These are phyloP conservation scores for Pseudocercospora crystallina DNA, from an alignment of 2,329 filamentous ascomycete species.

Conservation along the genomic window DNA sequence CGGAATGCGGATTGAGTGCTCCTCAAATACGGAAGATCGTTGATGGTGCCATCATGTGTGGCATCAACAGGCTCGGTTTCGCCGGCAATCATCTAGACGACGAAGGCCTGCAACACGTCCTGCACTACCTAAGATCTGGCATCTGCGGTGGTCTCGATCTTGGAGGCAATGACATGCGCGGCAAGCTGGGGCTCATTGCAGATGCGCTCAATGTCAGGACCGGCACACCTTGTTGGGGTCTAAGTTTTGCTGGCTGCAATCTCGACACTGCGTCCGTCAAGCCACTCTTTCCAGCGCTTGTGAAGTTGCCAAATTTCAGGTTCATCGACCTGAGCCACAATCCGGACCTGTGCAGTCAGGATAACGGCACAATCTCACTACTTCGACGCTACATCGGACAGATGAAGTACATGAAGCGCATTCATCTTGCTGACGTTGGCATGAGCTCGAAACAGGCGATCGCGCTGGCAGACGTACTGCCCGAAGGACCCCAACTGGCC, in stretches of 20 bases:
- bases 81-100: slow-evolving; percentile 77
- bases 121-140: slow-evolving; percentile 71
- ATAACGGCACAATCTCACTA: slow-evolving; percentile 43
- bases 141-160: slow-evolving; percentile 86
- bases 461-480: slow-evolving; percentile 82
- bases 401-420: slow-evolving; percentile 72
- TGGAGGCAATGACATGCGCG: slow-evolving; percentile 72
- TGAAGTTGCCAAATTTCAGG: slow-evolving; percentile 69
- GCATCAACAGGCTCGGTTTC: slow-evolving; percentile 75
- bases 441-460: slow-evolving; percentile 87
- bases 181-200: slow-evolving; percentile 47
- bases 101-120: slow-evolving; percentile 72
- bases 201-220: slow-evolving; percentile 49
- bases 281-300: slow-evolving; percentile 71
- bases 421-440: slow-evolving; percentile 82
- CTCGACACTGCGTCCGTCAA: slow-evolving; percentile 71
- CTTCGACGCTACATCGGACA: slow-evolving; percentile 83
- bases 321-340: slow-evolving; percentile 95
- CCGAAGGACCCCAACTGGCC: slow-evolving; percentile 76
- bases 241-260: slow-evolving; percentile 85
- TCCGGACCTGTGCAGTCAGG: slow-evolving; percentile 64
- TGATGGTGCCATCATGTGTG: slow-evolving; percentile 77
- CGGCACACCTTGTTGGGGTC: slow-evolving; percentile 66
- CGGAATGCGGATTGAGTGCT: slow-evolving; percentile 71
- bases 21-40: slow-evolving; percentile 73